phyloP scores from a whole-genome alignment of 1,284 basidiomycete genomes.

The Volvariella surrecta region DNA sequence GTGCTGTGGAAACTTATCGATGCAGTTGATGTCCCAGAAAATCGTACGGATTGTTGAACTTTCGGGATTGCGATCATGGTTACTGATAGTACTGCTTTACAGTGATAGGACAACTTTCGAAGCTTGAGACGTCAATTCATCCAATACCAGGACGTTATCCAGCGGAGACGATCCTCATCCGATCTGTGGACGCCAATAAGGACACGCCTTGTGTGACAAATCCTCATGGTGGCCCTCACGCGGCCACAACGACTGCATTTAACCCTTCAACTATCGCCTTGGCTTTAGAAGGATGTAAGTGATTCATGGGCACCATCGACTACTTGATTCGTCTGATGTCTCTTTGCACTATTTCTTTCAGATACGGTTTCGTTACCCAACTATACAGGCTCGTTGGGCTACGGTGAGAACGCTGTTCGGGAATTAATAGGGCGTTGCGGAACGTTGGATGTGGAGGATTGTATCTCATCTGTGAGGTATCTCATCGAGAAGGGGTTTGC shows the following conservation, averaged over 20 bases:
- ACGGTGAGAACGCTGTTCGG: slow-evolving; percentile 32
- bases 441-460: slow-evolving; percentile 58
- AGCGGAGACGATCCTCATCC: slow-evolving; percentile 45
- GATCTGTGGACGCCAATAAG: slow-evolving; percentile 7
- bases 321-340: background rate
- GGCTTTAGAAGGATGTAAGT: slow-evolving; percentile 55
- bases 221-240: slow-evolving; percentile 70
- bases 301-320: background rate
- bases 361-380: slow-evolving; percentile 56
- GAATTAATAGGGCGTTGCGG: slow-evolving; percentile 50
- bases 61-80: too few relatives aligned
- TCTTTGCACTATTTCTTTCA: slow-evolving; percentile 14
- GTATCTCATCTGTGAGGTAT: slow-evolving; percentile 43
- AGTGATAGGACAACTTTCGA: background rate
- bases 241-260: slow-evolving; percentile 39
- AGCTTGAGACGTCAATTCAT: background rate
- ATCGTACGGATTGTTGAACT: too few relatives aligned
- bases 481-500: slow-evolving; percentile 41
- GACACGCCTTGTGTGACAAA: slow-evolving; percentile 37
- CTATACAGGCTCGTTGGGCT: slow-evolving; percentile 66
- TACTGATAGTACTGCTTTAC: too few relatives aligned
- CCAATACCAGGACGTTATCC: slow-evolving; percentile 38
- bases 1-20: too few relatives aligned
- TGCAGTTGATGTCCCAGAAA: too few relatives aligned
- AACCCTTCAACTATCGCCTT: slow-evolving; percentile 32